Base-by-base conservation (phyloP, 1,284 basidiomycete species). In the Ustilago xerochloae region DNA sequence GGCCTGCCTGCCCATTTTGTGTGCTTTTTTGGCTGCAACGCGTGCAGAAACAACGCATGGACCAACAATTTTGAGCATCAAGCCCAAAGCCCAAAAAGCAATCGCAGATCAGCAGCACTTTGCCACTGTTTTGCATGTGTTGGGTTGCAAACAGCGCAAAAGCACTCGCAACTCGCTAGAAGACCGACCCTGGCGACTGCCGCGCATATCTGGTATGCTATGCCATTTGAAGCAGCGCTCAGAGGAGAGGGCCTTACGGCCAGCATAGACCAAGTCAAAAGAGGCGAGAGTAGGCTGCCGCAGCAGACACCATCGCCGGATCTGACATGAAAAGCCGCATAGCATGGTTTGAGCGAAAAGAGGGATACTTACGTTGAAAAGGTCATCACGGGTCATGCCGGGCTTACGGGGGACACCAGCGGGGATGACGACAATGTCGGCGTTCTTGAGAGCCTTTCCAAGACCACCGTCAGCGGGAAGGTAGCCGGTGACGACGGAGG, bases 361-460 rank as follows among this genome's bases (percentile, higher is more conserved):
- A 35, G 3, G 29, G 52, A 24, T 50, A 74, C 86, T 73, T 63
- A 91, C 92, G 88, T 95, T 94, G 90, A 96, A 96, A 18, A 96
- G 88, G 86, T 95, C 92, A 85, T 97, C 95, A 87, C 94, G 89
- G 79, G 86, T 87, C 88, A 89, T 88, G 67, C 85, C 85, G 26
- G 85, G 85, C 85, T 99, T 99, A 80, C 97, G 89, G 67, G 97
- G 96, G 10, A 98, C 91, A 87, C 97, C 96, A 79, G 96, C 97
- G 67, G 97, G 97, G 85, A 99, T 97, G 79, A 99, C 90, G 81
- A 99, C 90, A 74, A 98, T 84, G 77, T 97, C 90, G 46, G 94
- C 94, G 65, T 91, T 93, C 60, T 88, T 89, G 81, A 99, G 89
- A 41, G 90, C 89, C 85, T 91, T 91, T 86, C 90, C 89, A 72